Conservation (phyloP, 495 filamentous ascomycete species). For the Penicillium soppii region DNA sequence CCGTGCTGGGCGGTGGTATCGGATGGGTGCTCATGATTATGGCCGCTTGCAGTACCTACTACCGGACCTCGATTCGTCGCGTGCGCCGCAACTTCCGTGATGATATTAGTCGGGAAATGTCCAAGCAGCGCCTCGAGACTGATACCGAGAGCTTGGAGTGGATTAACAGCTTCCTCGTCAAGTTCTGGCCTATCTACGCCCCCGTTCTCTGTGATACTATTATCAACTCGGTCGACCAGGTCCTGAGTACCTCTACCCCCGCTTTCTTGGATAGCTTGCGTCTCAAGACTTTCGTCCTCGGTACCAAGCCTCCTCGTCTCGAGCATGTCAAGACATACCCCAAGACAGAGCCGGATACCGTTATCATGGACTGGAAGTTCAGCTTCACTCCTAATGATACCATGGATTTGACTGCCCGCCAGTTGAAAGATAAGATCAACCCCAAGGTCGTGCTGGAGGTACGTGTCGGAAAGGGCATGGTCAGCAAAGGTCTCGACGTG, state of each 20-base stretch:
- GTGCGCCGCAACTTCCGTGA: conserved; percentile 96
- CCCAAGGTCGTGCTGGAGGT: conserved; percentile 95
- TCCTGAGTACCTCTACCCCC: conserved; percentile 86
- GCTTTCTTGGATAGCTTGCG: conserved; percentile 91
- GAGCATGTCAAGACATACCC: conserved; percentile 98
- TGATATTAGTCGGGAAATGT: conserved; percentile 90
- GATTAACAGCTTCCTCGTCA: conserved; percentile 98
- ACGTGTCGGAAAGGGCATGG: conserved; percentile 86
- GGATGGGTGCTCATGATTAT: conserved; percentile 92
- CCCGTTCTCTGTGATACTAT: conserved; percentile 90
- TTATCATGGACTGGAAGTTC: conserved; percentile 99
- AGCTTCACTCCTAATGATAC: conserved; percentile 97
- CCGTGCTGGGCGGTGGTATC: conserved; percentile 83
- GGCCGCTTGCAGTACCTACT: conserved; percentile 90
- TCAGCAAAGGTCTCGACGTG: conserved; percentile 94
- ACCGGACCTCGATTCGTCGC: conserved; percentile 89
- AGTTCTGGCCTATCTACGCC: conserved; percentile 99
- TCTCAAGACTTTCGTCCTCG: conserved; percentile 86
- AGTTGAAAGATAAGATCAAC: conserved; percentile 92
- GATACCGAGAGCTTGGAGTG: conserved; percentile 94
- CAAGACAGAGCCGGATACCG: conserved; percentile 89
- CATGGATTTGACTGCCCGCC: conserved; percentile 83
- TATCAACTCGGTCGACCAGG: conserved; percentile 90
- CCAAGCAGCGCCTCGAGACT: conserved; percentile 82
- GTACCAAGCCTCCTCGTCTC: conserved; percentile 90